phyloP scores from a whole-genome alignment of 2,329 filamentous ascomycete genomes.

The Ceratocystis eucalypticola region DNA sequence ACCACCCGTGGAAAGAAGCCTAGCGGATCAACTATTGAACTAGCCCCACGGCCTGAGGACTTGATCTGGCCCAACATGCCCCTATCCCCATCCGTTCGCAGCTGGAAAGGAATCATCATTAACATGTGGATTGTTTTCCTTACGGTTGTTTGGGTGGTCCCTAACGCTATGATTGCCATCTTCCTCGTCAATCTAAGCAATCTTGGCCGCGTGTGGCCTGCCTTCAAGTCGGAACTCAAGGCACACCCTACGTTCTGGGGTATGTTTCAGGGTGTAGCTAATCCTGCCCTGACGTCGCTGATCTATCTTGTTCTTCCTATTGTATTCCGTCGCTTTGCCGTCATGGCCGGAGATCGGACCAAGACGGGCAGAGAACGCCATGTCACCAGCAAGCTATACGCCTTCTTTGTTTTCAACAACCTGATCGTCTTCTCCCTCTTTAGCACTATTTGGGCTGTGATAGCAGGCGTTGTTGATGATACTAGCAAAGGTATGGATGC shows the following conservation, averaged over 20 bases:
- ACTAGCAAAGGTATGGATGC: slow-evolving; percentile 44
- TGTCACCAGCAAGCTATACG: slow-evolving; percentile 78
- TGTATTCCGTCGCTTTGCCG: slow-evolving; percentile 77
- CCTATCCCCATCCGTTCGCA: slow-evolving; percentile 52
- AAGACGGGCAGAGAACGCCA: slow-evolving; percentile 88
- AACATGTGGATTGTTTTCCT: slow-evolving; percentile 70
- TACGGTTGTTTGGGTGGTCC: slow-evolving; percentile 75
- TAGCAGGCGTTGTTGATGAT: slow-evolving; percentile 48
- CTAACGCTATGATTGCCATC: slow-evolving; percentile 87
- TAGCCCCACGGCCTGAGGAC: slow-evolving; percentile 79
- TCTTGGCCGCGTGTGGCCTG: slow-evolving; percentile 64
- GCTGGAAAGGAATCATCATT: slow-evolving; percentile 63
- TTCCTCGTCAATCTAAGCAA: slow-evolving; percentile 81
- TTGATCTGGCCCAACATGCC: slow-evolving; percentile 93
- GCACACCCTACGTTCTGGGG: slow-evolving; percentile 59
- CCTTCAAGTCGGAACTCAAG: slow-evolving; percentile 53
- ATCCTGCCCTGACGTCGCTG: slow-evolving; percentile 74
- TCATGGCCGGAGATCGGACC: slow-evolving; percentile 72
- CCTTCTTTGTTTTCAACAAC: slow-evolving; percentile 97
- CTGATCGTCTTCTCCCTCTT: slow-evolving; percentile 88
- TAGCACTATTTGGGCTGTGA: slow-evolving; percentile 63
- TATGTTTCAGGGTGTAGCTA: slow-evolving; percentile 79
- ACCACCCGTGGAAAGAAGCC: slow-evolving; percentile 68
- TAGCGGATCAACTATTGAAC: slow-evolving; percentile 57
- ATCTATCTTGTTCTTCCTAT: slow-evolving; percentile 80